These are phyloP conservation scores for Mycosphaerella sp. DNA, from an alignment of 2,329 filamentous ascomycete genomes.

Conservation along the genomic window DNA sequence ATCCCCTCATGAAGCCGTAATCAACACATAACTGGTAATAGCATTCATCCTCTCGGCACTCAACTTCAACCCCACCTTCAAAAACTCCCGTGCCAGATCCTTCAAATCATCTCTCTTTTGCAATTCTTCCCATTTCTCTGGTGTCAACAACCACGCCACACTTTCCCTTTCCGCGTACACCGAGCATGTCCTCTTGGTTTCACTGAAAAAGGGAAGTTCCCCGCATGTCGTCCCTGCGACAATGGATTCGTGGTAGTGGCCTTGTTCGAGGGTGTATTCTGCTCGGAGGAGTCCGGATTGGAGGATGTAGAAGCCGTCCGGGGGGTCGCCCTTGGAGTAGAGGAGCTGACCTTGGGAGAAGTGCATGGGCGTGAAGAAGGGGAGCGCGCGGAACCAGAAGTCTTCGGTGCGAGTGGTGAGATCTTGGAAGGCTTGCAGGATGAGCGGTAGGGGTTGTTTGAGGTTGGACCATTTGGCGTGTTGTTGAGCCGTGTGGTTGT, in stretches of 20 bases:
- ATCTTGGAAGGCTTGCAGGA: constrained; percentile 92
- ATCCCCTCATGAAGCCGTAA: constrained; percentile 34
- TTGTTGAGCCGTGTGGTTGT: constrained; percentile 45
- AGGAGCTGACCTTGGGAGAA: constrained; percentile 64
- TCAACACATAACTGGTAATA: constrained; percentile 48
- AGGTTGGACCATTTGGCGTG: constrained; percentile 68
- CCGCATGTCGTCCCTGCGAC: constrained; percentile 92
- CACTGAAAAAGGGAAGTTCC: constrained; percentile 91
- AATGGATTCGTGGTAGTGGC: constrained; percentile 82
- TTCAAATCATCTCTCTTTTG: constrained; percentile 57
- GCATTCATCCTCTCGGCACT: constrained; percentile 87
- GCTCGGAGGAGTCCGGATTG: constrained; percentile 83
- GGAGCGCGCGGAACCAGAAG: constrained; percentile 79
- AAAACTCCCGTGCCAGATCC: constrained; percentile 73
- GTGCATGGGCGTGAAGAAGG: constrained; percentile 66
- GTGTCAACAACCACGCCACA: constrained; percentile 74
- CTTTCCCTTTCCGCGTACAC: constrained; percentile 66
- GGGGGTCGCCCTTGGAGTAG: constrained; percentile 66
- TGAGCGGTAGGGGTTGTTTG: constrained; percentile 80
- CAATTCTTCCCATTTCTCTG: constrained; percentile 63
- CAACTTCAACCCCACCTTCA: constrained; percentile 83
- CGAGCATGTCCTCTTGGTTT: constrained; percentile 79
- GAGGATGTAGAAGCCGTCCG: constrained; percentile 82
- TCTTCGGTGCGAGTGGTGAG: constrained; percentile 81
- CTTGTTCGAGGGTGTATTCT: constrained; percentile 87